Evolutionary conservation across 768 basidiomycete species (phyloP).

Genomic region (Russula ochroleuca): DNA sequence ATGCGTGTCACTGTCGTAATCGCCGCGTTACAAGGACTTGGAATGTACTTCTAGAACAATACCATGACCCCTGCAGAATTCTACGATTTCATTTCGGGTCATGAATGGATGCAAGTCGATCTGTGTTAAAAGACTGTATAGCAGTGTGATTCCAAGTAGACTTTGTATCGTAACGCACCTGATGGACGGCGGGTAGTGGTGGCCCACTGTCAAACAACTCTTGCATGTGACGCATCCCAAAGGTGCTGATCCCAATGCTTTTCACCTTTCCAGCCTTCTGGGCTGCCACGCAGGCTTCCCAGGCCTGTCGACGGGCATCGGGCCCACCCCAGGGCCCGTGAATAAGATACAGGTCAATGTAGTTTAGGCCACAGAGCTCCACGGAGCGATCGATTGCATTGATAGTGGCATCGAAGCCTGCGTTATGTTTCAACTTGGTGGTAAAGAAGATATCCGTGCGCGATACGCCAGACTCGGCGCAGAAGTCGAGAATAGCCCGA

Average conservation of each 20-base stretch:
- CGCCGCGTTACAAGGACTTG: background rate
- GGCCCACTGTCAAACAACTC: conserved; percentile 46
- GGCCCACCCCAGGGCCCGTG: conserved; percentile 65
- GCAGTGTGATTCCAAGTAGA: conserved; percentile 3
- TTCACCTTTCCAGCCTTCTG: conserved; percentile 55
- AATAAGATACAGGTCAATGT: conserved; percentile 69
- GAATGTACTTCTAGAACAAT: conserved; percentile 60
- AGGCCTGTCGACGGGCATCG: conserved; percentile 52
- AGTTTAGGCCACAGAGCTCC: conserved; percentile 49
- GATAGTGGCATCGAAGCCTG: conserved; percentile 45
- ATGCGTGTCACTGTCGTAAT: background rate
- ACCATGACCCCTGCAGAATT: conserved; percentile 50
- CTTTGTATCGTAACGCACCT: conserved; percentile 38
- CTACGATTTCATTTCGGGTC: conserved; percentile 58
- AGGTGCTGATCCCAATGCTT: conserved; percentile 63
- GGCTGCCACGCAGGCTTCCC: conserved; percentile 62
- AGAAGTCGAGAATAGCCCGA: conserved; percentile 43
- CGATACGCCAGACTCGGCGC: conserved; percentile 41
- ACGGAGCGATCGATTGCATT: conserved; percentile 50
- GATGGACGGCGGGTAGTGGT: conserved; percentile 56
- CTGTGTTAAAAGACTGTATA: conserved; percentile 29
- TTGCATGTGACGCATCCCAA: conserved; percentile 55
- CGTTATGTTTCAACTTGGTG: conserved; percentile 62
- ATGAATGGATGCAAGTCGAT: conserved; percentile 67
- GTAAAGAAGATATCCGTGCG: conserved; percentile 63